Conservation (phyloP, 148 eudicot species). For the Amaranthus palmeri region DNA sequence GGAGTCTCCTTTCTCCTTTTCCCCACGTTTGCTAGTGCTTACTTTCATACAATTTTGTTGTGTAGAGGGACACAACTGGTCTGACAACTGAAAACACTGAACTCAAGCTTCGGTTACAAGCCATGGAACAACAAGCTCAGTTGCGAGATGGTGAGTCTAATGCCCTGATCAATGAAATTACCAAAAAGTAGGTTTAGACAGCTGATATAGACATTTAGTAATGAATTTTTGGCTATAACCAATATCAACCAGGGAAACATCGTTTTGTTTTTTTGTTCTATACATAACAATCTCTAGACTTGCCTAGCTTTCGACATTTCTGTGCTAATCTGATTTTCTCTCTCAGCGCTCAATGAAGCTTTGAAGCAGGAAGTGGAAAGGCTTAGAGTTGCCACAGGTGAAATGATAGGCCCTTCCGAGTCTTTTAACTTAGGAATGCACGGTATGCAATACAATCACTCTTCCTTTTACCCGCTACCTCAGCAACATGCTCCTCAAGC, state of each 20-base stretch:
- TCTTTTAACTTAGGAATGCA: constrained; percentile 33
- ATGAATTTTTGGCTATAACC: background rate
- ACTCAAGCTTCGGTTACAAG: constrained; percentile 41
- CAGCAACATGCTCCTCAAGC: constrained; percentile 27
- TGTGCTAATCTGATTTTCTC: background rate
- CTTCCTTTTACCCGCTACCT: constrained; percentile 28
- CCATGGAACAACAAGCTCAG: constrained; percentile 51
- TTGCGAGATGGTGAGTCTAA: constrained; percentile 44
- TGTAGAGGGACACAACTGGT: constrained; percentile 43
- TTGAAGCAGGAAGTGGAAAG: constrained; percentile 53
- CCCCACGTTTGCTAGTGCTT: background rate
- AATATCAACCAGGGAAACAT: background rate
- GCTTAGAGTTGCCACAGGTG: constrained; percentile 45
- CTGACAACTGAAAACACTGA: constrained; percentile 36
- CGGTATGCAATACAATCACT: constrained; percentile 31
- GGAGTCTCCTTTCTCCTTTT: background rate
- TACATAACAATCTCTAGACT: no score
- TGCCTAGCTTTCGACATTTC: background rate
- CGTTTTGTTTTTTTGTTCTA: background rate
- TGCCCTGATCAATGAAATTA: background rate
- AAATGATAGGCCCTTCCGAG: constrained; percentile 33
- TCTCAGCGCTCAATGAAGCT: constrained; percentile 50
- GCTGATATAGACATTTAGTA: background rate
- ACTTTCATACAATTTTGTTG: background rate
- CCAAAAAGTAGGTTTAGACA: background rate